Evolutionary conservation across 345 rosid species (phyloP), one percentile per base, ranked within the genome.

Genomic region (Salix dunnii): DNA sequence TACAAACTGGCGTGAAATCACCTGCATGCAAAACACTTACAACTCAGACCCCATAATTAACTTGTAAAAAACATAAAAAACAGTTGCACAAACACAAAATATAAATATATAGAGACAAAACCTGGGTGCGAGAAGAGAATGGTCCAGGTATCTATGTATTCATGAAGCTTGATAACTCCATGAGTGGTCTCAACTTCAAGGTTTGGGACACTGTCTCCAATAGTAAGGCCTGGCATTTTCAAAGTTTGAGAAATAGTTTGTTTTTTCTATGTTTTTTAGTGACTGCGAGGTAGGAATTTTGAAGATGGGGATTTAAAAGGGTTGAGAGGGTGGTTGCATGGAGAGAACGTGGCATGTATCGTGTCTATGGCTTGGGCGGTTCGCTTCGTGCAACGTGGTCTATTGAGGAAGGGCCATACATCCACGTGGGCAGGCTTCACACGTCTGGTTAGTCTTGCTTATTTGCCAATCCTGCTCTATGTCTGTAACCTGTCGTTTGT

Each of bases 1-100:
- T 93, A 78, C 97, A 93, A 0, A 90, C 95, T 0, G 97, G 97
- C 0, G 95, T 93, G 85, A 93, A 93, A 82, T 93, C 98, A 48
- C 89, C 97, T 93, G 28, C 71, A 78, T 46, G 51, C 51, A 16
- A 46, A 16, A 12, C 14, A 42, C 46, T 42, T 11, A 11, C 46
- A 11, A 31, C 9, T 23, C 12, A 5, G 40, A 0, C 7, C 17
- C 28, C 17, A 18, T 3, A 20, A 13, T 12, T n/a, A 18, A 30
- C 11, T 20, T 16, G 0, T 4, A 27, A 16, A 36, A 35, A 62
- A 53, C 66, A 31, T 5, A 2, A 42, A 43, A 23, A 25, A 28
- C 11, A 27, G 2, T 12, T n/a, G 13, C 63, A n/a, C 9, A 18
- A 6, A 30, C 8, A 31, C 5, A 35, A 28, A 3, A 11, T 3